A percentile compares a stretch with the other conserved stretches of the same genome.
Conservation (phyloP, 345 rosid species). For the Ricinus communis region DNA sequence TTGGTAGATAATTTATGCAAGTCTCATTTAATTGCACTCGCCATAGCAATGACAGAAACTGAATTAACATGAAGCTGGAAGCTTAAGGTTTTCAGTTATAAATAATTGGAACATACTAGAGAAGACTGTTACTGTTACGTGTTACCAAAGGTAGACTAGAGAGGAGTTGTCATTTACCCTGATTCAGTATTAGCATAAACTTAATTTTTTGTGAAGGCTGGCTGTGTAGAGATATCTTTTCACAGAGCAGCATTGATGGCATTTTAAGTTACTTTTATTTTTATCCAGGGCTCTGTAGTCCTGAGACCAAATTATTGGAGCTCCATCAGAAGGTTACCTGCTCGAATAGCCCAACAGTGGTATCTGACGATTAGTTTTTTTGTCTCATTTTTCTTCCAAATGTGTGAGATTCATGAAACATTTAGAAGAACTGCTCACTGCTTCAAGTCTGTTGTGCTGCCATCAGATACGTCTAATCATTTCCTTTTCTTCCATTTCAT, state of each 20-base stretch:
- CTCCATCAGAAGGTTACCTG: slow-evolving; percentile 78
- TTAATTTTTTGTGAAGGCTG: not conserved
- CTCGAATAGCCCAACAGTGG: slow-evolving; percentile 76
- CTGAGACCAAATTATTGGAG: slow-evolving; percentile 68
- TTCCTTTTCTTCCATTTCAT: not conserved
- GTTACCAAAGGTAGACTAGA: not conserved
- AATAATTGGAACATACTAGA: not conserved
- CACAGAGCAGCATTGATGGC: no score
- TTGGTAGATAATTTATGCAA: not conserved
- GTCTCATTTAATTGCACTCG: no score
- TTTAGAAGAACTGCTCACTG: slow-evolving; percentile 1
- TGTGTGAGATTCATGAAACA: not conserved
- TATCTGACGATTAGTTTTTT: slow-evolving; percentile 48
- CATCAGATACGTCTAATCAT: slow-evolving; percentile 6
- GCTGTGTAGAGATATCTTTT: not conserved
- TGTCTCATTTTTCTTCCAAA: not conserved
- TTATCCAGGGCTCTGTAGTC: slow-evolving; percentile 70
- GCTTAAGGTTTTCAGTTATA: no score
- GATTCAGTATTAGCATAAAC: not conserved
- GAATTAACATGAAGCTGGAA: no score
- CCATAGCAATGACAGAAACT: no score
- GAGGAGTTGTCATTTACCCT: not conserved
- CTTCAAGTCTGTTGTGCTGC: slow-evolving; percentile 9
- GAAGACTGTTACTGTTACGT: not conserved
- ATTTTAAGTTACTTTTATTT: not conserved